Base-by-base conservation (phyloP, 2,329 filamentous ascomycete genomes). In the Ophiostoma montium region DNA sequence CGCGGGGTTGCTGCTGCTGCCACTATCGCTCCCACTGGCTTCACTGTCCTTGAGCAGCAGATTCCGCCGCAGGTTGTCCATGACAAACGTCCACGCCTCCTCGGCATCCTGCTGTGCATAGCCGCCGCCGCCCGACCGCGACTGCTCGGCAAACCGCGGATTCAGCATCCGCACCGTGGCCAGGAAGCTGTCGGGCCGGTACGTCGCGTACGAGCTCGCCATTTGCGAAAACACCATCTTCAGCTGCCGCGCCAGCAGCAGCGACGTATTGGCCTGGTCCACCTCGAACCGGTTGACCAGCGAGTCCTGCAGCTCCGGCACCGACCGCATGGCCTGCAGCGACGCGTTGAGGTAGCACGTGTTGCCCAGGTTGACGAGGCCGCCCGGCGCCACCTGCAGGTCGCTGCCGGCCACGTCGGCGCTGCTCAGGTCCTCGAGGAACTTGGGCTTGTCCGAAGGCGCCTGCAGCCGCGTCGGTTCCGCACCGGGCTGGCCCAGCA, bases 341-440 rank as follows among this genome's bases (percentile, higher is more conserved):
- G 90, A 95, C 46, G 92, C 92, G 72, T 98, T 98, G 60, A 96
- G 80, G 64, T 98, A 98, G 70, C 92, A 98, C 4, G 94, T 98
- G 66, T 98, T 98, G 58, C 94, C 92, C 53, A 95, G 71, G 61
- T 98, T 98, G 63, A 84, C 76, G 53, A 98, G 70, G 43, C 92
- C 92, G 50, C 89, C 84, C 2, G 94, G 92, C 21, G 30, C 35
- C 13, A 39, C 6, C 32, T 32, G 49, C 51, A 86, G 88, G 52
- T 82, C 83, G 62, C 84, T 78, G 64, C 81, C 80, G 19, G 92
- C 90, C 47, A 81, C 78, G 65, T 96, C 90, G 30, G 88, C 89
- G 63, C 94, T 89, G 23, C 86, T 94, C 90, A 98, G 95, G 64
- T 98, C 92, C 67, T 98, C 92, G 54, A 94, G 68, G 59, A 98